Evolutionary conservation across 257 asterid species (phyloP).

Genomic region (Linderniella brevidens): DNA sequence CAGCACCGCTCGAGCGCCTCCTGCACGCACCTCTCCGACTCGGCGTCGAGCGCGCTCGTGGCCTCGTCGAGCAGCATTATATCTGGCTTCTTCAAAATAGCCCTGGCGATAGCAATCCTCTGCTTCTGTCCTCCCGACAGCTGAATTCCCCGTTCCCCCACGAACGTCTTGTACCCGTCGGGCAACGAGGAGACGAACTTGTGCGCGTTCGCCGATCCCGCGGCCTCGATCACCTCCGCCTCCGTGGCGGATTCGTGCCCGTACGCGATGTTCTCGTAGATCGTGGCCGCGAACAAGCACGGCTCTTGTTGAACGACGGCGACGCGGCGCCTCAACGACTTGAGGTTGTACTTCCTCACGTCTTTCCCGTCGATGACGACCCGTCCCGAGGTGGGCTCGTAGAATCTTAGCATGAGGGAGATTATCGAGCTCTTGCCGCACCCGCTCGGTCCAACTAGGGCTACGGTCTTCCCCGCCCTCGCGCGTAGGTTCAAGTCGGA

Average conservation of each 20-base stretch:
- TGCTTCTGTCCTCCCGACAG: constrained; percentile 22
- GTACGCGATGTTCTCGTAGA: constrained; percentile 60
- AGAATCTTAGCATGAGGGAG: constrained; percentile 45
- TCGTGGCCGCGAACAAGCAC: constrained; percentile 57
- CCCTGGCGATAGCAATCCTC: constrained; percentile 19
- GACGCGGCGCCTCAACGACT: constrained; percentile 42
- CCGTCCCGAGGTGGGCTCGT: constrained; percentile 53
- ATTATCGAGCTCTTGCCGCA: constrained; percentile 62
- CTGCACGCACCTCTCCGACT: constrained; percentile 57
- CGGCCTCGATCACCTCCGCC: constrained; percentile 56
- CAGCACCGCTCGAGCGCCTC: constrained; percentile 67
- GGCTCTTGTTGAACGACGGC: constrained; percentile 73
- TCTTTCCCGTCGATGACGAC: constrained; percentile 56
- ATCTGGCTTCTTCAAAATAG: constrained; percentile 17
- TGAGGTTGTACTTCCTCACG: constrained; percentile 51
- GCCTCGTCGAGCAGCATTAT: constrained; percentile 21
- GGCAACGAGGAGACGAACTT: constrained; percentile 28
- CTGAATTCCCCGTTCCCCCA: constrained; percentile 19
- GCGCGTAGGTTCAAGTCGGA: constrained; percentile 47
- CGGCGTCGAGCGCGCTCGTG: constrained; percentile 25
- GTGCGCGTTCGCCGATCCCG: constrained; percentile 52
- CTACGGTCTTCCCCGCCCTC: constrained; percentile 60
- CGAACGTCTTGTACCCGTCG: constrained; percentile 24
- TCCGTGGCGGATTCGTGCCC: constrained; percentile 63
- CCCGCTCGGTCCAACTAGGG: constrained; percentile 79